Percentiles rank a stretch among this genome's conserved stretches.
phyloP scores from a whole-genome alignment of 768 basidiomycete genomes.

The Scleroderma bovista region DNA sequence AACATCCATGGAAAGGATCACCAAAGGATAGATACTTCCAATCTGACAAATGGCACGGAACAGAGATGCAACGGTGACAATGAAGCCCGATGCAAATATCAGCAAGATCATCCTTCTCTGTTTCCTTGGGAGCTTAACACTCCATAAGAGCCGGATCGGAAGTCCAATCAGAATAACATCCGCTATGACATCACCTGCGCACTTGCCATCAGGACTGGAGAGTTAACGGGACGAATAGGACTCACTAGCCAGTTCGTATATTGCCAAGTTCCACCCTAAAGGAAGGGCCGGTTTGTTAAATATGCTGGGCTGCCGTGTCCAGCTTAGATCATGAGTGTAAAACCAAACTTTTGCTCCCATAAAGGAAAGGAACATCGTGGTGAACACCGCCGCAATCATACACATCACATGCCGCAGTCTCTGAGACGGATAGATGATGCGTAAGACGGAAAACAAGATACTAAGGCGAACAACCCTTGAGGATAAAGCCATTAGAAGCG shows the following conservation, averaged over 20 bases:
- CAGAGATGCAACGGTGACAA: constrained; percentile 11
- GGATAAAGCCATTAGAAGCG: neutral
- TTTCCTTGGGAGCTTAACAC: constrained; percentile 13
- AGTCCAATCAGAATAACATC: constrained; percentile 12
- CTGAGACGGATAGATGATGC: constrained; percentile 11
- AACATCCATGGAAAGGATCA: constrained; percentile 10
- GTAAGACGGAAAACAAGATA: constrained; percentile 15
- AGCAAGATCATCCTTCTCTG: constrained; percentile 21
- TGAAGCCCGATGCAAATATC: constrained; percentile 15
- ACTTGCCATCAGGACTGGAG: neutral
- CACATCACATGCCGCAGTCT: constrained; percentile 8
- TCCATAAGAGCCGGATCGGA: constrained; percentile 18
- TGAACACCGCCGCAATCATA: constrained; percentile 7
- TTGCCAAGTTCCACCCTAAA: neutral
- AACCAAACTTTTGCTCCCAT: constrained; percentile 9
- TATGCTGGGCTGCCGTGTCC: constrained; percentile 2
- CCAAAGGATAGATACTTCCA: constrained; percentile 1
- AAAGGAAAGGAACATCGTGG: constrained; percentile 5
- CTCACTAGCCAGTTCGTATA: constrained; percentile 15
- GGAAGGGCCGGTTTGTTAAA: constrained; percentile 9
- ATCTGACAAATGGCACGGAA: constrained; percentile 11
- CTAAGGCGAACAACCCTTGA: constrained; percentile 19
- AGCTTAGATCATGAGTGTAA: constrained; percentile 5
- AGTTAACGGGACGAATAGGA: neutral
- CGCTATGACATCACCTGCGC: constrained; percentile 13